phyloP scores from a whole-genome alignment of 192 early-diverging fungal species.

The Rhizophagus prolifer region DNA sequence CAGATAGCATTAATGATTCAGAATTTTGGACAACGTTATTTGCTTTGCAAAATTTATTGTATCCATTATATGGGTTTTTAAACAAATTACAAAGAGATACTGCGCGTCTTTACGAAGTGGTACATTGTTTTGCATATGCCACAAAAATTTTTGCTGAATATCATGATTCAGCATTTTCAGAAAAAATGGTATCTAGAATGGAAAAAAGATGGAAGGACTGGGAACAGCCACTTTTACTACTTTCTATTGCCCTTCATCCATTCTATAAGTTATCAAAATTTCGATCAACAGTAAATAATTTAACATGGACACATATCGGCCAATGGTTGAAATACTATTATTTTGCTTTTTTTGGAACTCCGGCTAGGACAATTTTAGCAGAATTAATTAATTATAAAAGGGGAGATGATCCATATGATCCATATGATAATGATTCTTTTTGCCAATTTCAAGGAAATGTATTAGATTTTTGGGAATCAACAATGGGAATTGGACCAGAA shows the following conservation, averaged over 20 bases:
- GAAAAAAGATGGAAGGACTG: conserved; percentile 1
- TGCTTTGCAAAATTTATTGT: conserved; percentile 15
- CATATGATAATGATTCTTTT: conserved; percentile 12
- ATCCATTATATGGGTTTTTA: neutral
- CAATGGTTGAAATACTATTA: conserved; percentile 3
- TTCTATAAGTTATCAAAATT: conserved; percentile 4
- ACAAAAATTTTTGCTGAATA: neutral
- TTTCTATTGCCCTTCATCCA: conserved; percentile 3
- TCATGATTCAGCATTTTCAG: neutral
- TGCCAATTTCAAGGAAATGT: neutral
- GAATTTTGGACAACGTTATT: conserved; percentile 11
- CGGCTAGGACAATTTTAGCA: neutral
- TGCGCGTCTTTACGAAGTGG: neutral
- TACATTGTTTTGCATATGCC: conserved; percentile 7
- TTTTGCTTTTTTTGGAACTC: neutral
- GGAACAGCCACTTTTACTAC: neutral
- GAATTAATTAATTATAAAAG: neutral
- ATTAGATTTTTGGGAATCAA: neutral
- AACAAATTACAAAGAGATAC: conserved; percentile 9
- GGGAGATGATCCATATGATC: neutral
- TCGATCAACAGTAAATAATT: neutral
- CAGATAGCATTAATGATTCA: conserved; percentile 12
- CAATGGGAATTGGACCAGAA: neutral
- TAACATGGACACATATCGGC: neutral
- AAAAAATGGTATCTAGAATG: conserved; percentile 11